Percentiles rank a stretch among this genome's conserved stretches.
Conservation (phyloP, 2,329 filamentous ascomycete species). For the Colletotrichum sp. region DNA sequence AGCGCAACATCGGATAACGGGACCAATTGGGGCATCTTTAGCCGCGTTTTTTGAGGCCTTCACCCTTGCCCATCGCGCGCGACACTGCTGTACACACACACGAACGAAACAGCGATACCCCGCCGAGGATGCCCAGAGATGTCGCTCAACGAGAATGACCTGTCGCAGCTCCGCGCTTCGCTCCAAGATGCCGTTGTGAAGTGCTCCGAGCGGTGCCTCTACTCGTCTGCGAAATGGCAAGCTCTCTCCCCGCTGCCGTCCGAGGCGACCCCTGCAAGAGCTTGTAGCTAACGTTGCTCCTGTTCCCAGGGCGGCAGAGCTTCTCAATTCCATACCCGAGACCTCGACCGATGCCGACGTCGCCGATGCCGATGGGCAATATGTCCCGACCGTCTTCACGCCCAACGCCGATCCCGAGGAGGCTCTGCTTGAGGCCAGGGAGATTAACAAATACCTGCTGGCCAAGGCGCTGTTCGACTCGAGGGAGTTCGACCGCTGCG, state of each 20-base stretch:
- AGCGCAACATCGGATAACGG: not conserved
- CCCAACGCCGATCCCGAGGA: conserved; percentile 73
- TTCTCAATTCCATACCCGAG: conserved; percentile 82
- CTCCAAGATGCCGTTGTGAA: conserved; percentile 87
- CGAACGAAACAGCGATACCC: not conserved
- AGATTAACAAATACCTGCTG: conserved; percentile 83
- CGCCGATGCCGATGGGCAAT: conserved; percentile 34
- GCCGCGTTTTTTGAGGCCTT: not conserved
- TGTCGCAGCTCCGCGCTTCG: conserved; percentile 71
- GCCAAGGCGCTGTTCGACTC: conserved; percentile 96
- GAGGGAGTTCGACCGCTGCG: conserved; percentile 92
- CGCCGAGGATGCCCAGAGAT: conserved; percentile 37
- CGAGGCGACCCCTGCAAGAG: not conserved
- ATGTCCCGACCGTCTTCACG: conserved; percentile 54
- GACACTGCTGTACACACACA: not conserved
- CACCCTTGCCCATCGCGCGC: not conserved
- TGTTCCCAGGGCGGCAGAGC: conserved; percentile 81
- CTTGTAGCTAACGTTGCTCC: conserved; percentile 13
- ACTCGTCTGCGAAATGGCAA: conserved; percentile 96
- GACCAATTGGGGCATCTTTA: not conserved
- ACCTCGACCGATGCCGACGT: conserved; percentile 59
- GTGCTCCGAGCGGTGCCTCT: conserved; percentile 93
- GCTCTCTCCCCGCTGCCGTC: not conserved
- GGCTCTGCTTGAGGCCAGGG: conserved; percentile 76
- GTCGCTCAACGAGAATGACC: conserved; percentile 61